Evolutionary conservation across 768 basidiomycete genomes (phyloP).

Genomic region (Dacryopinax spathularia): DNA sequence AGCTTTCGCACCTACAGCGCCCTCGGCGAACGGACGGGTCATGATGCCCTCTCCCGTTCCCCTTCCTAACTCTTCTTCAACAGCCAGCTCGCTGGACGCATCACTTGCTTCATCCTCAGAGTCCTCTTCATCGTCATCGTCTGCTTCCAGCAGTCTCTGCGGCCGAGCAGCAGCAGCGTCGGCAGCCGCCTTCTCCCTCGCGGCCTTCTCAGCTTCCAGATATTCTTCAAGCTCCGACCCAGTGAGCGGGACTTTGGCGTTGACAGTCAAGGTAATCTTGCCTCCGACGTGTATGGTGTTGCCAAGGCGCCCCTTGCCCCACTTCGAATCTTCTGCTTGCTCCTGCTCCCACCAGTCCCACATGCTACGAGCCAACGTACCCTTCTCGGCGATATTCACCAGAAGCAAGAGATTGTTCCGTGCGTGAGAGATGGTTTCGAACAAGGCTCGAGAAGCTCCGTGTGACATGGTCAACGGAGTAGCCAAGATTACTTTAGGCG

Average conservation of each 20-base stretch:
- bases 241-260: slow-evolving; percentile 75
- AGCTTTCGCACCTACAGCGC: slow-evolving; percentile 27
- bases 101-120: slow-evolving; percentile 32
- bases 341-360: slow-evolving; percentile 76
- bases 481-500: slow-evolving; percentile 86
- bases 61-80: slow-evolving; percentile 40
- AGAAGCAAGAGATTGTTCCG: slow-evolving; percentile 79
- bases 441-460: slow-evolving; percentile 75
- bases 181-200: slow-evolving; percentile 71
- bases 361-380: slow-evolving; percentile 60
- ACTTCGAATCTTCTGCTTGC: slow-evolving; percentile 68
- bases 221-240: slow-evolving; percentile 77
- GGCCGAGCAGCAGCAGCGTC: slow-evolving; percentile 74
- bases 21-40: not conserved
- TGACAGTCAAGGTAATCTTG: slow-evolving; percentile 56
- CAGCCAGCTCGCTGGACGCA: slow-evolving; percentile 44
- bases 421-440: slow-evolving; percentile 69
- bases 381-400: slow-evolving; percentile 63
- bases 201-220: slow-evolving; percentile 57
- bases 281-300: slow-evolving; percentile 72
- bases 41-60: slow-evolving; percentile 14
- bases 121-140: slow-evolving; percentile 49
- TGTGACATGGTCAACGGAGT: slow-evolving; percentile 87
- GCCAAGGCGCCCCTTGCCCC: slow-evolving; percentile 84
- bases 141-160: slow-evolving; percentile 84